Percentiles rank a stretch among this genome's conserved stretches.
These are phyloP conservation scores for Aspergillus novoparasiticus DNA, from an alignment of 2,329 filamentous ascomycete species.

Conservation along the genomic window DNA sequence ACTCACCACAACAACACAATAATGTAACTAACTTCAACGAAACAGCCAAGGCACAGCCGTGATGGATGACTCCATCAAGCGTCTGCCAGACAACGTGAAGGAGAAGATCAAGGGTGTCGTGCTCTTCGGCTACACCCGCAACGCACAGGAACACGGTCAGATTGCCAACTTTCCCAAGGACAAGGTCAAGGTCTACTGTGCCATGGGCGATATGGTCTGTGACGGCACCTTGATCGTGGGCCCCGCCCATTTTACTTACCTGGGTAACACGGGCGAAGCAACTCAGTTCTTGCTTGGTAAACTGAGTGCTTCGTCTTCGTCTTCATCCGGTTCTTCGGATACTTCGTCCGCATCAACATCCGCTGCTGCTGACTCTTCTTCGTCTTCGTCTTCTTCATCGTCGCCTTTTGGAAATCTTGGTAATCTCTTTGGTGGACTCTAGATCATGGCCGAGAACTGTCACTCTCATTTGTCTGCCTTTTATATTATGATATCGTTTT, in stretches of 20 bases:
- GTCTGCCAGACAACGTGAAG: conserved; percentile 32
- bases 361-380: not conserved
- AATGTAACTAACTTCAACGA: too few species aligned
- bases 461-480: too few species aligned
- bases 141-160: conserved; percentile 40
- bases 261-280: conserved; percentile 32
- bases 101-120: conserved; percentile 43
- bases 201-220: conserved; percentile 53
- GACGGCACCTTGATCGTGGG: conserved; percentile 46
- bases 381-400: not conserved
- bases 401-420: not conserved
- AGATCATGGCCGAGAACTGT: not conserved
- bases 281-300: conserved; percentile 28
- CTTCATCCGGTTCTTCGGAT: not conserved
- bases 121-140: conserved; percentile 49
- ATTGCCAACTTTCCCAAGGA: conserved; percentile 46
- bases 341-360: not conserved
- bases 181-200: conserved; percentile 52
- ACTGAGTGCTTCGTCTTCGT: not conserved
- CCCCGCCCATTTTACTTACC: conserved; percentile 43
- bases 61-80: conserved; percentile 42
- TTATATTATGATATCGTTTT: not conserved
- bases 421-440: not conserved
- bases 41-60: conserved; percentile 48
- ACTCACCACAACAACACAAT: not conserved